phyloP scores from a whole-genome alignment of 2,329 filamentous ascomycete species.

The Neonectria neomacrospora region DNA sequence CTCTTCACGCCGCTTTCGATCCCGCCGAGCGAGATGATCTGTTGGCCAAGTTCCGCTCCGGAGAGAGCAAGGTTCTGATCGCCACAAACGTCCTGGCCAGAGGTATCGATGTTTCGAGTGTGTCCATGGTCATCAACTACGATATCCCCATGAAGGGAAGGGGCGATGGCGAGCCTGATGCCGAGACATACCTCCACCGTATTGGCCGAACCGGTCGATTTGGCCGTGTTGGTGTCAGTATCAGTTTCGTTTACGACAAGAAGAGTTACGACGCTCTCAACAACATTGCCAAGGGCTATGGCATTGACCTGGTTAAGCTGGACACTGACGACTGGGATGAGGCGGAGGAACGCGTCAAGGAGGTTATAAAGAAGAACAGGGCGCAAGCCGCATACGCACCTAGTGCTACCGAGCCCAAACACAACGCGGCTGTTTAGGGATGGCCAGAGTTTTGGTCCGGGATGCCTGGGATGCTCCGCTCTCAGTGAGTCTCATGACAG shows the following conservation, averaged over 20 bases:
- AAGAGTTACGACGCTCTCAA: slow-evolving; percentile 83
- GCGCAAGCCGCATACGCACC: slow-evolving; percentile 66
- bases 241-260: slow-evolving; percentile 92
- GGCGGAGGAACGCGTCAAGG: slow-evolving; percentile 84
- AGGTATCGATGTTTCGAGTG: slow-evolving; percentile 90
- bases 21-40: slow-evolving; percentile 84
- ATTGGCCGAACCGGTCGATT: slow-evolving; percentile 98
- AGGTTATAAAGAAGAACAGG: slow-evolving; percentile 78
- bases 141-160: slow-evolving; percentile 81
- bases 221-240: slow-evolving; percentile 93
- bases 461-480: neutral
- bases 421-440: slow-evolving; percentile 47
- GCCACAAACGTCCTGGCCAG: slow-evolving; percentile 97
- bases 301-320: slow-evolving; percentile 82
- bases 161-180: slow-evolving; percentile 85
- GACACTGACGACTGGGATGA: slow-evolving; percentile 91
- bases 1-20: slow-evolving; percentile 88
- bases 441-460: slow-evolving; percentile 30
- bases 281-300: slow-evolving; percentile 82
- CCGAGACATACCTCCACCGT: slow-evolving; percentile 96
- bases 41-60: slow-evolving; percentile 86
- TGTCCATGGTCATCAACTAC: slow-evolving; percentile 99
- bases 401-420: slow-evolving; percentile 53
- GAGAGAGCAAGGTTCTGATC: slow-evolving; percentile 93
- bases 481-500: neutral